Base-by-base conservation (phyloP, 2,329 filamentous ascomycete genomes). In the Pseudogymnoascus destructans region DNA sequence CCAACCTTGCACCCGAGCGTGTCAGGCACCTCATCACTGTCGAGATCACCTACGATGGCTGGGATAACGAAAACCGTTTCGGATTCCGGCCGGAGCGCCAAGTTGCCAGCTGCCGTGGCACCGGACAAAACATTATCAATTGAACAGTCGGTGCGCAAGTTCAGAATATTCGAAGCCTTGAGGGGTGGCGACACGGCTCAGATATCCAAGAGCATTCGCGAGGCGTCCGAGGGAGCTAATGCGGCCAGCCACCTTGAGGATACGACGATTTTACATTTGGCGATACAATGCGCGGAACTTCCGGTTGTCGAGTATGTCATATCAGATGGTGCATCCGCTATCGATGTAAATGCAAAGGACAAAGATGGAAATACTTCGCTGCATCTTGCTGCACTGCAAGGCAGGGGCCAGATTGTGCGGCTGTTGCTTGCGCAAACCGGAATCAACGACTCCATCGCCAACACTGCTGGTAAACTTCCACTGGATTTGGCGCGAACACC, bases 301-400 rank as follows among this genome's bases (percentile, higher is more conserved):
- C 85, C 89, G 17, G 90, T 98, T 25, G 87, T 98, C 58, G 91
- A 98, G 70, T 96, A 92, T 67, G 86, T 97, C n/a, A 74, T 98
- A 42, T 91, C 89, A 1, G 80, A 89, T 61, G 82, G 86, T 27
- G 78, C 75, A 11, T 77, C 75, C 40, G 74, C 75, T 57, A 76
- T 95, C 58, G 90, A 97, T 68, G 75, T 97, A 70, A 98, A 97
- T 71, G 85, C 87, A 38, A 84, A 87, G 61, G 93, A 98, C 72
- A 86, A 87, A 64, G 92, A 97, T 66, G 93, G 93, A 61, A 98
- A 97, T 70, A 95, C 91, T 0, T 85, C 93, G 19, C 79, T 98
- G 57, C 92, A 97, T 70, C 73, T 97, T 35, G 93, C 93, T 7
- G 87, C 92, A 27, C 78, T 81, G 58, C 84, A 97, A 57, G 92